Base-by-base conservation (phyloP, 345 rosid species). In the Aquilaria sinensis region DNA sequence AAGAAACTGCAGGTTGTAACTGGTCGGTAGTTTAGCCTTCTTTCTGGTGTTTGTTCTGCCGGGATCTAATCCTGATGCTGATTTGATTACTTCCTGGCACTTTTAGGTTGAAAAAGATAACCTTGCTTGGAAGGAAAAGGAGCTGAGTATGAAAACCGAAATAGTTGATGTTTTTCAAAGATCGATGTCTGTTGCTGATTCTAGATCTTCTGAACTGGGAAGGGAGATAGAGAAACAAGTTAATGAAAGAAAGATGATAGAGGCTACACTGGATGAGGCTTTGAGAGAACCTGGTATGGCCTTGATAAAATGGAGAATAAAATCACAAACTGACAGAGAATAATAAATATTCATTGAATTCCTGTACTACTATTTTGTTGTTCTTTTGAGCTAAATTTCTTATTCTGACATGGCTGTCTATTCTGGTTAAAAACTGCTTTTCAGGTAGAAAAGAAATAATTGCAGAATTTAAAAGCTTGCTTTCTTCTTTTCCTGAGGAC, bases 1-100 rank as follows among this genome's bases (percentile, higher is more conserved):
- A 91, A 88, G 87, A 94, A 85, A 85, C 87, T 90, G 62, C 97
- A 94, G 99, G 99, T 94, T 81, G 90, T 80, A 78, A 78, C 83
- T 75, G 83, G 83, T 79, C 73, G 78, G 72, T 72, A 74, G 78
- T 81, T 83, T 77, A 74, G 69, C 69, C 66, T 54, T 72, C 48
- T 46, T 60, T 69, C 56, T 63, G 23, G 49, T 29, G 46, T 68
- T 47, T 70, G 70, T 70, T 53, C 16, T 58, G 15, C 47, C 47
- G 60, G 69, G 45, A 65, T 72, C 49, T 63, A 33, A 65, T 67
- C 80, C 55, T 62, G 47, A 61, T 74, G 61, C 72, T 80, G 66
- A 83, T 71, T 50, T 7, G 61, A 32, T 67, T 69, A 55, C 14
- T 47, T 48, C 31, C 45, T 31, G 66, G 63, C 72, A 63, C 52